Base-by-base conservation (phyloP, 73 alveolate species). In the Paramecium octaurelia region DNA sequence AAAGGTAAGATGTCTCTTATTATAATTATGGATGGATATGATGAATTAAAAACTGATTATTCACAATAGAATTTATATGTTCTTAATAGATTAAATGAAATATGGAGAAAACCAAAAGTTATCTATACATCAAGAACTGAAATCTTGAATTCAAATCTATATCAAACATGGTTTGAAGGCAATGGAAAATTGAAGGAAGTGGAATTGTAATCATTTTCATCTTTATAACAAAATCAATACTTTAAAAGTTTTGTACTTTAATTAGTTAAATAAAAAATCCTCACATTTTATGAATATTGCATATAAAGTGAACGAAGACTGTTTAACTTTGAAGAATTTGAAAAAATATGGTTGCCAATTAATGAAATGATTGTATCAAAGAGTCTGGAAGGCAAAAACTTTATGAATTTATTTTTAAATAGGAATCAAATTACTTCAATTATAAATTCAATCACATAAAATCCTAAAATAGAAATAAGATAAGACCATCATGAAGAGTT, bases 21-120 rank as follows among this genome's bases (percentile, higher is more conserved):
- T n/a, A 36, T 75, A 31, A 75, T 75, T 8, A 75, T 75, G 88
- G 88, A 75, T 40, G 48, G 88, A 12, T 75, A 75, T 75, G 88
- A 75, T 35, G 88, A 75, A 36, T 18, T 75, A 75, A 68, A 68
- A 36, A 34, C 58, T 36, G 88, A 75, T 6, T 75, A 36, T 20
- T 14, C 18, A 2, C 38, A 75, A 75, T 21, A 36, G 8, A 75
- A 75, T 35, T 44, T 75, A 34, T 36, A 36, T n/a, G 10, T 10
- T 75, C 16, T 44, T 3, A 75, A 75, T 75, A 75, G 60, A 34
- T 75, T 75, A 75, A 36, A 75, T 75, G 35, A 75, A 75, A 44
- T 75, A 34, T 40, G 69, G 88, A 75, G 10, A 6, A 75, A 75
- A 31, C 88, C 88, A 3, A 75, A 75, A 44, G 88, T 75, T 3